These are phyloP conservation scores for Mucor ambiguus DNA, from an alignment of 371 early-diverging fungal genomes.

Conservation along the genomic window DNA sequence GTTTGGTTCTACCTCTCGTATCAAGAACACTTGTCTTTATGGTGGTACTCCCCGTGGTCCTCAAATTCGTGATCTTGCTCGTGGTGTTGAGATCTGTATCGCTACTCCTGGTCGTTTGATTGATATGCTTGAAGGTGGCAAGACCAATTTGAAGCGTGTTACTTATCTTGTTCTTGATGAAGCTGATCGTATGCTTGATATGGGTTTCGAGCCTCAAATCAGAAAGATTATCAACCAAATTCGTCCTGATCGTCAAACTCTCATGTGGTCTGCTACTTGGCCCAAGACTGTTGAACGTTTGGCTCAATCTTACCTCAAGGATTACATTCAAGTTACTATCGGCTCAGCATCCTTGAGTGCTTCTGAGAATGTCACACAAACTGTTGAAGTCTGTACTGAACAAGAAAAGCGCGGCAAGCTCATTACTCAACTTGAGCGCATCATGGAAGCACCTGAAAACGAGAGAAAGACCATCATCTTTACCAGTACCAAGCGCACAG, in stretches of 20 bases:
- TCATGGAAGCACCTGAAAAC: slow-evolving; percentile 76
- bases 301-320: slow-evolving; percentile 92
- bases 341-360: slow-evolving; percentile 96
- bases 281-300: slow-evolving; percentile 96
- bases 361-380: slow-evolving; percentile 94
- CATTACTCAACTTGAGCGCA: slow-evolving; percentile 73
- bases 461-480: slow-evolving; percentile 93
- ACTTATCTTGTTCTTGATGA: slow-evolving; percentile 99
- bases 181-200: slow-evolving; percentile 99
- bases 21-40: slow-evolving; percentile 95
- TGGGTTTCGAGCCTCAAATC: slow-evolving; percentile 99
- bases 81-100: slow-evolving; percentile 97
- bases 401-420: slow-evolving; percentile 86
- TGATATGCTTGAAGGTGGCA: slow-evolving; percentile 92
- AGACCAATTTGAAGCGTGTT: slow-evolving; percentile 92
- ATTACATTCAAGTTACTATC: slow-evolving; percentile 98
- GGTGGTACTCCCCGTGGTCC: slow-evolving; percentile 97
- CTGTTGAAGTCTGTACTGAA: slow-evolving; percentile 87
- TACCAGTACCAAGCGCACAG: slow-evolving; percentile 97
- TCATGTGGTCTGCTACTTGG: slow-evolving; percentile 99
- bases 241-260: slow-evolving; percentile 97
- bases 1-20: slow-evolving; percentile 86
- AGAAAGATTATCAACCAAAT: slow-evolving; percentile 99
- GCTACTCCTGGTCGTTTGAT: slow-evolving; percentile 99
- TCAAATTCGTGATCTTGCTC: slow-evolving; percentile 89